Conservation (phyloP, 306 rosid genomes). For the Gleditsia sinensis region DNA sequence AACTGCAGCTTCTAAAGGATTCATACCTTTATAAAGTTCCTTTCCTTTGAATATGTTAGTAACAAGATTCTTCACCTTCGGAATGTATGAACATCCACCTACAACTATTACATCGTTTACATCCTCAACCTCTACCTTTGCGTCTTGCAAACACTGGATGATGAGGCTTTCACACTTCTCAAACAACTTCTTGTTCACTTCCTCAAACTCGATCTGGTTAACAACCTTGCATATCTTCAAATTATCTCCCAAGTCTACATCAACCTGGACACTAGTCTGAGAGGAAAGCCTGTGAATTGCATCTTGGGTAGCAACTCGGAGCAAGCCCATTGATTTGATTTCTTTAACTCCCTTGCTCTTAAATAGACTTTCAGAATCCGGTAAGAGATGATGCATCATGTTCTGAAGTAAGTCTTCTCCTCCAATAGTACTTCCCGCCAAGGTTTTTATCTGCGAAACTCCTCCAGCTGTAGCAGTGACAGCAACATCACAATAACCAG, state of each 20-base stretch:
- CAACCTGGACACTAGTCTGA: slow-evolving; percentile 50
- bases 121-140: slow-evolving; percentile 61
- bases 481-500: slow-evolving; percentile 88
- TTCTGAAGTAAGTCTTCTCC: slow-evolving; percentile 97
- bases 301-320: slow-evolving; percentile 75
- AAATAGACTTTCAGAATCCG: slow-evolving; percentile 56
- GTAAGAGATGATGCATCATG: slow-evolving; percentile 68
- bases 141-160: slow-evolving; percentile 69
- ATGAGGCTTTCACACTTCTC: slow-evolving; percentile 69
- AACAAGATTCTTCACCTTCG: slow-evolving; percentile 63
- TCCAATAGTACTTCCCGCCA: slow-evolving; percentile 81
- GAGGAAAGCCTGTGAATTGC: slow-evolving; percentile 79
- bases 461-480: slow-evolving; percentile 79
- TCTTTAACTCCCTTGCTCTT: slow-evolving; percentile 52
- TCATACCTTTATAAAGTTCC: slow-evolving; percentile 60
- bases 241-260: slow-evolving; percentile 68
- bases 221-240: slow-evolving; percentile 58
- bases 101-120: slow-evolving; percentile 66
- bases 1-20: slow-evolving; percentile 85
- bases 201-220: slow-evolving; percentile 66
- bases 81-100: slow-evolving; percentile 86
- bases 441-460: slow-evolving; percentile 76
- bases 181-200: slow-evolving; percentile 65
- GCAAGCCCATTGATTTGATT: slow-evolving; percentile 60
- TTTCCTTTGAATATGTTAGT: slow-evolving; percentile 40